Base-by-base conservation (phyloP, 2,329 filamentous ascomycete genomes). In the Myriosclerotinia scirpicola region DNA sequence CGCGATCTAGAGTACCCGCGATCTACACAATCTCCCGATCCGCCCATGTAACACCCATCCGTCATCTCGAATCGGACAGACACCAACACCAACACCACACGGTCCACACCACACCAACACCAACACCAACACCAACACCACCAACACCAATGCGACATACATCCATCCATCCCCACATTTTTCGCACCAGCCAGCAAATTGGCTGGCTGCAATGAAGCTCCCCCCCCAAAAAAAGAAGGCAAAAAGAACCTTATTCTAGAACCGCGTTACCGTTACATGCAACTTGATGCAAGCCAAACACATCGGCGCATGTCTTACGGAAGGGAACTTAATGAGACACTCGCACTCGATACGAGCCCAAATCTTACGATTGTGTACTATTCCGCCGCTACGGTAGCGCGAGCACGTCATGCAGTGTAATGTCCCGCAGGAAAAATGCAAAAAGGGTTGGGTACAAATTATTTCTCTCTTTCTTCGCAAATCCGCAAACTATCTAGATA, bases 401-500 rank as follows among this genome's bases (percentile, higher is more conserved):
- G 56, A 59, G 56, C 26, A 59, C 56, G 20, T 48, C 56, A 59
- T 59, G 56, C 20, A 17, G 30, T 59, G 56, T 22, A 48, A 59
- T 36, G 56, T 36, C 3, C 56, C 56, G 17, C 15, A 17, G 44
- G 8, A 30, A 59, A 11, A 59, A 11, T 22, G 55, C 26, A 15
- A n/a, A n/a, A 50, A 50, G 5, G 15, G 15, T 38, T 36, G 17
- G 44, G 34, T 38, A 50, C 20, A n/a, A 60, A 60, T 60, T 26
- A 48, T 20, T 26, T 38, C 14, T 50, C 26, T 38, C 12, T 50
- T 48, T 48, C 30, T 50, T 60, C 11, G 42, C 44, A 50, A 50
- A 50, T 50, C n/a, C 44, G 9, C 26, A 38, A 54, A 65, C 44
- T 60, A 26, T 65, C 55, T 65, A 65, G 64, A 65, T 55, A 60